Evolutionary conservation across 352 stramenopile species (phyloP), one percentile per base, ranked within the genome.

Genomic region (Phytophthora aleatoria): DNA sequence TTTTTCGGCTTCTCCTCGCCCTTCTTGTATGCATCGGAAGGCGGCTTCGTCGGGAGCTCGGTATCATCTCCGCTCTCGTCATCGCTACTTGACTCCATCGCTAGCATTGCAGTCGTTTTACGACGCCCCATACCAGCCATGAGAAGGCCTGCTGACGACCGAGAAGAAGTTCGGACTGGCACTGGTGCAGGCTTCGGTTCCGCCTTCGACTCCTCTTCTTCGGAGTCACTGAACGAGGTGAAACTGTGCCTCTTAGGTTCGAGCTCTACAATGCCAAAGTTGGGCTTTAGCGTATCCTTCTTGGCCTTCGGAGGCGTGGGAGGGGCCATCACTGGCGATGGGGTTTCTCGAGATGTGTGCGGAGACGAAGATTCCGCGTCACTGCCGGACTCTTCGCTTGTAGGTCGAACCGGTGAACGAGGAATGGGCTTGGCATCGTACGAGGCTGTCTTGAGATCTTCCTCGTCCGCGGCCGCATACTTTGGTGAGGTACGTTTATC

Each of bases 201-300:
- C 3, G 73, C 70, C 64, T 94, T 94, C 1, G 80, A 77, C 55
- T 93, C 85, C 57, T 94, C 84, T 61, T 93, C 84, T 52, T 96
- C 88, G 24, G 85, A 94, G 43, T 92, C 83, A 47, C 84, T 86
- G 65, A 96, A 96, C 27, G 88, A 96, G 20, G 79, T 93, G 42
- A 96, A 96, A 56, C 88, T 96, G 50, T 78, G 75, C 28, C 79
- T 78, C 48, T 89, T 92, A 16, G 79, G 85, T 63, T 56, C 64
- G 39, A 63, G 74, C 41, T 86, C 79, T 11, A 92, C 86, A 33
- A 94, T 82, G 13, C 71, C 77, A 33, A 91, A 94, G 63, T 92
- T 92, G 13, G 86, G 86, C 10, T 66, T 86, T 13, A 92, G 54
- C 11, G 51, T 53, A 33, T 63, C 42, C 56, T 63, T 72, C 59